Evolutionary conservation across 2,329 filamentous ascomycete genomes (phyloP).

Genomic region (Aspergillus novofumigatus): DNA sequence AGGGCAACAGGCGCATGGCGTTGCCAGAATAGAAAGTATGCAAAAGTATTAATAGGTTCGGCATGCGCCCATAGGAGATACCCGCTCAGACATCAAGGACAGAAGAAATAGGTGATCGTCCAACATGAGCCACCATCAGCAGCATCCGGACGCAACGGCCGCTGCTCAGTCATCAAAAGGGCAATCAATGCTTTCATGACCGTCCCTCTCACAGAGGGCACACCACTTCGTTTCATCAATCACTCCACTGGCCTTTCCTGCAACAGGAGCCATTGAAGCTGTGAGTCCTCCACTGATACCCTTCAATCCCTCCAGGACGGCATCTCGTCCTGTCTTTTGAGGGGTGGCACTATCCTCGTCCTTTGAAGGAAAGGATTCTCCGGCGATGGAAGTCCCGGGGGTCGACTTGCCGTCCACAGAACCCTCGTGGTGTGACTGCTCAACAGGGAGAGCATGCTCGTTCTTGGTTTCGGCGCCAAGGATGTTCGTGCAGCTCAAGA

Average conservation of each 20-base stretch:
- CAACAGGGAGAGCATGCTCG: conserved; percentile 9
- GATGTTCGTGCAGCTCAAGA: conserved; percentile 90
- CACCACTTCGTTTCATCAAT: conserved; percentile 92
- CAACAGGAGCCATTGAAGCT: conserved; percentile 57
- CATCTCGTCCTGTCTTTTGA: conserved; percentile 39
- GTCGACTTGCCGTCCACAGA: conserved; percentile 14
- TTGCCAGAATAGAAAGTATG: background rate
- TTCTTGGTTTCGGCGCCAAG: conserved; percentile 49
- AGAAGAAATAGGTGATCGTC: background rate
- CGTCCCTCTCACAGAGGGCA: conserved; percentile 90
- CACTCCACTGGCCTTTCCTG: conserved; percentile 72
- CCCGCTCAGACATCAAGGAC: background rate
- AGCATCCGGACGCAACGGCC: background rate
- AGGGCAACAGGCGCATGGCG: background rate
- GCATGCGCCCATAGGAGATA: background rate
- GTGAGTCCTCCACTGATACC: conserved; percentile 35
- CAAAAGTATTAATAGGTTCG: background rate
- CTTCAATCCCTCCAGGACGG: conserved; percentile 40
- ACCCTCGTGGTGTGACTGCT: conserved; percentile 11
- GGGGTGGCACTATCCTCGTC: conserved; percentile 19
- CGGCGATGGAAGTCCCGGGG: conserved; percentile 12
- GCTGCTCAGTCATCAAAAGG: conserved; percentile 69
- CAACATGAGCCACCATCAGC: conserved; percentile 5
- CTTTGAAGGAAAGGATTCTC: conserved; percentile 11
- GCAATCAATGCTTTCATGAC: conserved; percentile 93